These are phyloP conservation scores for Cladosporium sp. DNA, from an alignment of 2,329 filamentous ascomycete species.

Conservation along the genomic window DNA sequence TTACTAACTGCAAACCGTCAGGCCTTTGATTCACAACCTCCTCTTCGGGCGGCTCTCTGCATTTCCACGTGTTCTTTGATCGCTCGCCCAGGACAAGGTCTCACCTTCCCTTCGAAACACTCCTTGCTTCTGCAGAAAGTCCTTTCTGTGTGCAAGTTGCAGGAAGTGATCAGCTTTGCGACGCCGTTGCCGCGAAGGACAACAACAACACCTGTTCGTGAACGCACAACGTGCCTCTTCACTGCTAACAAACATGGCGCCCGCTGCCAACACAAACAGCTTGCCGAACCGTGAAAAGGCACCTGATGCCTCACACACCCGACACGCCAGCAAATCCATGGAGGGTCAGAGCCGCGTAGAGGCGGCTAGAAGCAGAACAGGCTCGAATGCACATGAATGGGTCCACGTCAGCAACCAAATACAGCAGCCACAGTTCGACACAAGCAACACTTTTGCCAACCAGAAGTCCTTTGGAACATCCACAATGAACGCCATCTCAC, in stretches of 20 bases:
- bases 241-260: constrained; percentile 16
- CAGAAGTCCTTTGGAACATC: neutral
- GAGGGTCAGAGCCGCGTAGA: constrained; percentile 9
- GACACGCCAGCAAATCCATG: constrained; percentile 8
- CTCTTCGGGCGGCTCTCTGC: constrained; percentile 14
- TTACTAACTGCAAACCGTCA: constrained; percentile 4
- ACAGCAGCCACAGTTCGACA: constrained; percentile 5
- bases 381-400: constrained; percentile 11
- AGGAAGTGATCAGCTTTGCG: constrained; percentile 11
- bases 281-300: constrained; percentile 19
- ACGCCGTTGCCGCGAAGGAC: constrained; percentile 15
- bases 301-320: constrained; percentile 6
- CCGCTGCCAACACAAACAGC: constrained; percentile 18
- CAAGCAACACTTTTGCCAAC: neutral
- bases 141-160: neutral
- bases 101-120: constrained; percentile 13
- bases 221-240: constrained; percentile 1
- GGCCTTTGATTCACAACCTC: constrained; percentile 11
- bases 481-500: neutral
- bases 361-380: constrained; percentile 9
- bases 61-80: constrained; percentile 12
- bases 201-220: constrained; percentile 3
- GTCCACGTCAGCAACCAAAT: constrained; percentile 11
- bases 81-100: constrained; percentile 2
- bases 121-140: constrained; percentile 11